Evolutionary conservation across 2,329 filamentous ascomycete genomes (phyloP).

Genomic region (Ophiostoma sp.): DNA sequence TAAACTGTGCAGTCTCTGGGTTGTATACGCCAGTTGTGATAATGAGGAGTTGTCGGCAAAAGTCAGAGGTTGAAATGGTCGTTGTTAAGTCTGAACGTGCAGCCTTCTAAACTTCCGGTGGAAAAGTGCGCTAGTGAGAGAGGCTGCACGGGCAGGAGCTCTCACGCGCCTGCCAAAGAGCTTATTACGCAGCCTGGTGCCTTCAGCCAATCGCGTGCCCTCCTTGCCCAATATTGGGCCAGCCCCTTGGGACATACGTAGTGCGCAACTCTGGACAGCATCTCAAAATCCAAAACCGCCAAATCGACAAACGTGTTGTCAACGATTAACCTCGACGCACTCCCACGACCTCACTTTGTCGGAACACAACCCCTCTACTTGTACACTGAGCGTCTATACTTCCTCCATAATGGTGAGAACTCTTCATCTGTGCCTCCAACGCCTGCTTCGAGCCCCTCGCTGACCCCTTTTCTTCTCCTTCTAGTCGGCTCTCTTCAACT

Average conservation of each 20-base stretch:
- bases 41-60: background rate
- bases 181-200: background rate
- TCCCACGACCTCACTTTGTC: background rate
- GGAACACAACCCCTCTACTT: background rate
- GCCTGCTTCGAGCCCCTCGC: background rate
- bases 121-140: background rate
- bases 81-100: background rate
- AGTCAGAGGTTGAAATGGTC: background rate
- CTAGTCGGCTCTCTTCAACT: conserved; percentile 96
- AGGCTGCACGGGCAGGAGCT: background rate
- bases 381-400: background rate
- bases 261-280: background rate
- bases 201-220: conserved; percentile 12
- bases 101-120: background rate
- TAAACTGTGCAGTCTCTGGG: background rate
- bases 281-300: background rate
- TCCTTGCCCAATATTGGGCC: background rate
- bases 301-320: background rate
- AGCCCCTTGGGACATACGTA: conserved; percentile 13
- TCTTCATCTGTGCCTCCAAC: background rate
- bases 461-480: background rate
- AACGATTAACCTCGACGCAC: background rate
- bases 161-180: background rate
- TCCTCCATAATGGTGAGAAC: conserved; percentile 10
- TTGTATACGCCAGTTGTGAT: background rate